Evolutionary conservation across 225 moss, liverwort and hornwort genomes (phyloP).

Genomic region (Physcomitrellopsis africana): DNA sequence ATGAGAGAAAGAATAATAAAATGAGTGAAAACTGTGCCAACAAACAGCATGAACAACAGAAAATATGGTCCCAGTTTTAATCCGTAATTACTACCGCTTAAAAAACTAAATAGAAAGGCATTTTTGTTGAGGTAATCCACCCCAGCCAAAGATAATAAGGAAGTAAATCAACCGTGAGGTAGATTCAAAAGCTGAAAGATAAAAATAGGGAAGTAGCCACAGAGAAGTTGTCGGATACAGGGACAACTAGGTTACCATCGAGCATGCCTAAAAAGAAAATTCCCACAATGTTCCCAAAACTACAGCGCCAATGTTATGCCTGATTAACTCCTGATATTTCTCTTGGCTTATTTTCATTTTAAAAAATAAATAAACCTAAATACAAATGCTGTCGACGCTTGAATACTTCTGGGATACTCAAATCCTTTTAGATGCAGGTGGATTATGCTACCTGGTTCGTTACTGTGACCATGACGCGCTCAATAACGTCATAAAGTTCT

Average conservation of each 20-base stretch:
- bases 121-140: background rate
- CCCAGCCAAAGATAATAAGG: conserved; percentile 2
- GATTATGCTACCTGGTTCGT: conserved; percentile 74
- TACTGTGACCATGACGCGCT: conserved; percentile 88
- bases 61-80: conserved; percentile 9
- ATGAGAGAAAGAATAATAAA: conserved; percentile 27
- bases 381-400: background rate
- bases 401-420: background rate
- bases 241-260: background rate
- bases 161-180: background rate
- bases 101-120: background rate
- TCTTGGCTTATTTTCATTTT: background rate
- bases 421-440: background rate
- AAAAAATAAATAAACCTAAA: background rate
- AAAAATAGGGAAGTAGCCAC: background rate
- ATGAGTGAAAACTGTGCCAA: conserved; percentile 23
- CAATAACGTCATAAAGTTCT: conserved; percentile 83
- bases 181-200: conserved; percentile 13
- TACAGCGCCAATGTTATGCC: background rate
- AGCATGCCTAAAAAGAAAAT: background rate
- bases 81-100: background rate
- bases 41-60: conserved; percentile 11
- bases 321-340: background rate
- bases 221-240: conserved; percentile 3
- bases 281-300: background rate